Base-by-base conservation (phyloP, 306 rosid genomes). In the Sechiopsis laciniata region DNA sequence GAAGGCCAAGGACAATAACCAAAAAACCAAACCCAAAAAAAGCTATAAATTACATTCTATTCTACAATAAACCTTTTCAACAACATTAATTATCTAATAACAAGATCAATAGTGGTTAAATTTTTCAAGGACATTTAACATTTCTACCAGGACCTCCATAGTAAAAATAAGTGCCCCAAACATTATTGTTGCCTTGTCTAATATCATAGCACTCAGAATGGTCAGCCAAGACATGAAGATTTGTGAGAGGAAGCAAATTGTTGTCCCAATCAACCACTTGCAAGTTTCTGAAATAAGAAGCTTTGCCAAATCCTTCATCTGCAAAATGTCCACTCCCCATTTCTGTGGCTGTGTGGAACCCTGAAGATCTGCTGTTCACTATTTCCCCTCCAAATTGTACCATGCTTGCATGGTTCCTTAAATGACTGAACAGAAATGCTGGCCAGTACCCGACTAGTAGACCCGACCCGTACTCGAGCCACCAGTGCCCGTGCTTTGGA, bases 141-240 rank as follows among this genome's bases (percentile, higher is more conserved):
- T 88, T 88, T 20, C 95, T 86, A 40, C 95, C 89, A 20, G 95
- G 95, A 37, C 94, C 94, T 73, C 94, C 94, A 81, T 84, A 88
- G 65, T 86, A 88, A 75, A 88, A 88, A 78, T 88, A 86, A 73
- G 87, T 88, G 0, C 94, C 94, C 94, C 94, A 86, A 64, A 73
- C 95, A 73, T 73, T 81, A 63, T 81, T 88, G 14, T 73, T 78
- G 6, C 85, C 89, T 1, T 81, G 83, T 78, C 81, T 81, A 9
- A 88, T 86, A 26, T 88, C 89, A 82, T 88, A 88, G 76, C 95
- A 88, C 64, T 83, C 77, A n/a, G 95, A 68, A 73, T 88, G 90
- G 72, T 88, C 95, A 74, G 95, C 90, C 61, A 86, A 72, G 2
- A 83, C 81, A 17, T 86, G 89, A 45, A 86, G 78, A 66, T 86